A percentile compares a stretch with the other conserved stretches of the same genome.
Conservation (phyloP, 257 asterid species). For the Solanum peruvianum region DNA sequence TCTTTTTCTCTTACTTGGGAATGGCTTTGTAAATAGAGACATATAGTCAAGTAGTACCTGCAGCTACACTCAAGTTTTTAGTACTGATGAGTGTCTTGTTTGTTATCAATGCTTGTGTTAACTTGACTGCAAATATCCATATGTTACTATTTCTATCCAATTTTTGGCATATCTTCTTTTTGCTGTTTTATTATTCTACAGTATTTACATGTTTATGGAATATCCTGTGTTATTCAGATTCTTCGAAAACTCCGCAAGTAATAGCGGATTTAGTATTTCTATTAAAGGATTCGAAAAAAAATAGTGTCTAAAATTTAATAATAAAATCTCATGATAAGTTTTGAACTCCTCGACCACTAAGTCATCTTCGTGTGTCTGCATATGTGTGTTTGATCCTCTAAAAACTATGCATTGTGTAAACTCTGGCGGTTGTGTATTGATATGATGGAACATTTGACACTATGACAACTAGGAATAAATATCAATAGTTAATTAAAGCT, state of each 20-base stretch:
- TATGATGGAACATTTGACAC: not conserved
- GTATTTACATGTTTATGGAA: not conserved
- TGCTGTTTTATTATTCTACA: not conserved
- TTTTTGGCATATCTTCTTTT: not conserved
- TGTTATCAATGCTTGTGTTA: not conserved
- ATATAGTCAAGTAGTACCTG: not conserved
- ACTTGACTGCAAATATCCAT: not conserved
- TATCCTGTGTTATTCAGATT: not conserved
- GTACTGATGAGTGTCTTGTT: not conserved
- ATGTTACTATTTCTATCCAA: not conserved
- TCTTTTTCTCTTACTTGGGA: not conserved
- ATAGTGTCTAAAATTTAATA: too few species aligned
- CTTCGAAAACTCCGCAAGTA: fast-evolving
- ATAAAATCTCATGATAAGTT: too few species aligned
- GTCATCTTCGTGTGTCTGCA: too few species aligned
- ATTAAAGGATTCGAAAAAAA: too few species aligned
- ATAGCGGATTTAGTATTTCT: too few species aligned
- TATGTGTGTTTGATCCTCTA: not conserved
- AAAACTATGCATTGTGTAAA: not conserved
- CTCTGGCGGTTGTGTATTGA: not conserved
- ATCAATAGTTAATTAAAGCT: too few species aligned
- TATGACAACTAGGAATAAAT: not conserved
- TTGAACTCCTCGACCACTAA: too few species aligned
- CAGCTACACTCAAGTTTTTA: not conserved
- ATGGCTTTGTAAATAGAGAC: not conserved